Conservation (phyloP, 1,139 yeast genomes). For the Sugiyamaella japonica region DNA sequence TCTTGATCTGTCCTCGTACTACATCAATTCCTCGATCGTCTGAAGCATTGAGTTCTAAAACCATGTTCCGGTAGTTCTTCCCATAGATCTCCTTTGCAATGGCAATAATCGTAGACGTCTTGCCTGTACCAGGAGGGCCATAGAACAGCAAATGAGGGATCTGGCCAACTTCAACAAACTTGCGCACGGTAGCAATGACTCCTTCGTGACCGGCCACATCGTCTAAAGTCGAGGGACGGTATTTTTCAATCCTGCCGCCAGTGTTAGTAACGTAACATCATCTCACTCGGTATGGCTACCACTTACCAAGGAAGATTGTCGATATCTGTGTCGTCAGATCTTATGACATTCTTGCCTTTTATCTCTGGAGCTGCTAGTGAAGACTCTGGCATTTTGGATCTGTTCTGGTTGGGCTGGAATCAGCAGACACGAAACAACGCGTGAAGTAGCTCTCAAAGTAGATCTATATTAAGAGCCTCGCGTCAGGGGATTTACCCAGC, state of each 20-base stretch:
- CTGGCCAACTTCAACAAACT: constrained; percentile 81
- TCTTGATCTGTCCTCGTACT: constrained; percentile 89
- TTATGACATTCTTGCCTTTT: constrained; percentile 14
- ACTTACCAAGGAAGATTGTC: constrained; percentile 38
- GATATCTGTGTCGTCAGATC: constrained; percentile 16
- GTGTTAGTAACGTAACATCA: background rate
- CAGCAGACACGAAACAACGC: background rate
- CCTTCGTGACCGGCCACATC: constrained; percentile 92
- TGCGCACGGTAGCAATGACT: constrained; percentile 76
- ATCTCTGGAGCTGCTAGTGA: constrained; percentile 5
- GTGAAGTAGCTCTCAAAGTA: background rate
- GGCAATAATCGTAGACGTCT: constrained; percentile 89
- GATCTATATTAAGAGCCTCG: too few relatives aligned
- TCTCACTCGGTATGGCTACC: background rate
- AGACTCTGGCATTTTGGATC: constrained; percentile 6
- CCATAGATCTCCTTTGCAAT: constrained; percentile 83
- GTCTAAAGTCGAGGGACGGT: constrained; percentile 78
- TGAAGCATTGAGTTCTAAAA: constrained; percentile 89
- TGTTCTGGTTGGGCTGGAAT: background rate
- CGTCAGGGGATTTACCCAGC: too few relatives aligned
- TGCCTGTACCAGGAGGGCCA: constrained; percentile 98
- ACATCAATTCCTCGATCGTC: constrained; percentile 94
- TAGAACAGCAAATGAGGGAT: constrained; percentile 93
- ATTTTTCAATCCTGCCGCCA: constrained; percentile 78
- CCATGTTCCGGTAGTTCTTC: constrained; percentile 64